Evolutionary conservation across 2,329 filamentous ascomycete genomes (phyloP), one percentile per base, ranked within the genome.

Genomic region (Rhynchosporium agropyri): DNA sequence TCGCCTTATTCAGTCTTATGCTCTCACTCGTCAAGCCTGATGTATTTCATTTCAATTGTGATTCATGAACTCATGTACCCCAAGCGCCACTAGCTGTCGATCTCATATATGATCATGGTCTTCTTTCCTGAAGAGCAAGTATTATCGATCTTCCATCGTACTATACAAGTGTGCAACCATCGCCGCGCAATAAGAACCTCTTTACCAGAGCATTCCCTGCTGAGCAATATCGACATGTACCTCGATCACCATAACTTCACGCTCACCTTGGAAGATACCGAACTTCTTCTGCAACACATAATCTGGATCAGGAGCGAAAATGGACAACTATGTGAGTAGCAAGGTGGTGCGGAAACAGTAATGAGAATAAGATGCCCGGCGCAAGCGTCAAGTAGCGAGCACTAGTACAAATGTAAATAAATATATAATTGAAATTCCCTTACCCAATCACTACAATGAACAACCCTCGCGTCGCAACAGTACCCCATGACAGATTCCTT

Each of bases 141-240:
- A 26, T 7, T n/a, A 7, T 29, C 20, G 54, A 57, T 57, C 54
- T 33, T 45, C 54, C 9, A 8, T 2, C n/a, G 45, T 13, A 15
- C 40, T 33, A 57, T 40, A 57, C n/a, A 55, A 45, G 15, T 20
- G 54, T 45, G 31, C 10, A 15, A 1, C 33, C 43, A 38, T 33
- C 43, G 29, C 40, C n/a, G 31, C 9, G 38, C 8, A 58, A 1
- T 20, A 31, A 58, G 48, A 31, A 48, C 12, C 10, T 12, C 5
- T 45, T 58, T 58, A 31, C 56, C 31, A 58, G 43, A 26, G 36
- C 4, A 26, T 31, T 10, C 56, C 29, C 15, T n/a, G 56, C 29
- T 28, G 20, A 49, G 20, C 5, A 28, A 20, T 28, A 36, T 28
- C 28, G 12, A 33, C 28, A 26, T 8, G 13, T n/a, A 33, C 10